Base-by-base conservation (phyloP, 495 filamentous ascomycete genomes). In the Rusavskia elegans region DNA sequence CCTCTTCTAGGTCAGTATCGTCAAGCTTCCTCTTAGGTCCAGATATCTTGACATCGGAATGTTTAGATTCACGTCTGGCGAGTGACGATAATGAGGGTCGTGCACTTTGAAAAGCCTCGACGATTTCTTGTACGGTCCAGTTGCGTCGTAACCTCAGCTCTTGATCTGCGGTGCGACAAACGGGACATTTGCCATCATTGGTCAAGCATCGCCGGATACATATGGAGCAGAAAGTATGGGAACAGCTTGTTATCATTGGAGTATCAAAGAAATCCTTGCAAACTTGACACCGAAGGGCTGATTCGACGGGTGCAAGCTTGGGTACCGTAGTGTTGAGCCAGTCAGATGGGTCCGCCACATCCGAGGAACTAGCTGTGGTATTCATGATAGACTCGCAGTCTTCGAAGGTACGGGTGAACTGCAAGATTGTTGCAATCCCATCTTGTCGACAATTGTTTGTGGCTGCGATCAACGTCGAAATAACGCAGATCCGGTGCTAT, bases 231-330 rank as follows among this genome's bases (percentile, higher is more conserved):
- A 99, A 99, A 0, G 92, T 96, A 64, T 99, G 92, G 40, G 79
- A 84, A 72, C 92, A 99, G 0, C 83, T 83, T 1, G 92, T 99
- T 50, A 96, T 81, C 72, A 99, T 89, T 1, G 92, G 92, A 21
- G 85, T 89, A 54, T 78, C 76, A 69, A 84, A 97, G 66, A 96
- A 93, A 64, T 99, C 92, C 67, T 96, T 97, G 76, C 92, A 99
- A 53, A 99, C 83, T 60, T 96, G 84, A 66, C 92, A 99, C 56
- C 89, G 85, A 16, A 99, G 75, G 16, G 86, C 79, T 39, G 86
- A 79, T 60, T 99, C 92, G 51, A 99, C 76, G 6, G 81, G 71
- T 46, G 80, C 71, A 52, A 98, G 75, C 35, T 74, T 67, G 2
- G 81, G 73, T 9, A 97, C 71, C 1, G 81, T 77, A 20, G 92